These are phyloP conservation scores for Aspergillus sp. DNA, from an alignment of 2,329 filamentous ascomycete species.

Conservation along the genomic window DNA sequence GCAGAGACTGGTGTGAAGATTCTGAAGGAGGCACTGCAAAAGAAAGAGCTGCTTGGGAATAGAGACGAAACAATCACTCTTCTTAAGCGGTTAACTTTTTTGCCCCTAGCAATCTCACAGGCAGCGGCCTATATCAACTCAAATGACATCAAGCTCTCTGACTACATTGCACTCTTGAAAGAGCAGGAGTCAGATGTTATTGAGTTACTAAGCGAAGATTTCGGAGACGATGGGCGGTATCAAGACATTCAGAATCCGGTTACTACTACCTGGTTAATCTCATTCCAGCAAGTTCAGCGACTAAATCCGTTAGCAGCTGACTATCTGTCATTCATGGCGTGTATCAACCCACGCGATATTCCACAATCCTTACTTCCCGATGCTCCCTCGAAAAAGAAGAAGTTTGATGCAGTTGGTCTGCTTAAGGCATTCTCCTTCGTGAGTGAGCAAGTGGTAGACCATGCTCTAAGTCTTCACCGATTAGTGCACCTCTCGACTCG, in stretches of 20 bases:
- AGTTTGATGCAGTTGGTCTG: constrained; percentile 27
- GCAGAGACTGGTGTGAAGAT: neutral
- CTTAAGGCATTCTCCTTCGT: constrained; percentile 30
- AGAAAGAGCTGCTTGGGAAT: neutral
- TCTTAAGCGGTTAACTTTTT: constrained; percentile 25
- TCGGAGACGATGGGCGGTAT: neutral
- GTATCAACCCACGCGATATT: constrained; percentile 33
- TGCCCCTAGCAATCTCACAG: constrained; percentile 33
- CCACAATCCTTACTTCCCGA: constrained; percentile 29
- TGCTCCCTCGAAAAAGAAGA: neutral
- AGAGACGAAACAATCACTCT: constrained; percentile 10
- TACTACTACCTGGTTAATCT: constrained; percentile 11
- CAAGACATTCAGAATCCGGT: constrained; percentile 10
- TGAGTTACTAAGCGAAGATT: constrained; percentile 14
- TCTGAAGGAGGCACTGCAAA: neutral
- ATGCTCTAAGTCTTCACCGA: constrained; percentile 31
- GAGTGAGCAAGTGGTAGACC: neutral
- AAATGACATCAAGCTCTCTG: neutral
- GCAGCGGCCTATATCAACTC: constrained; percentile 27
- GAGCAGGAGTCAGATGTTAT: neutral
- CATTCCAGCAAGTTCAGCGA: constrained; percentile 20
- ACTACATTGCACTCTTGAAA: constrained; percentile 10
- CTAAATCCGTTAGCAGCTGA: constrained; percentile 3
- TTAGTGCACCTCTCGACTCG: constrained; percentile 35
- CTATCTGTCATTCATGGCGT: constrained; percentile 35